A percentile compares a stretch with the other conserved stretches of the same genome.
These are phyloP conservation scores for Infundibulicybe gibba DNA, from an alignment of 768 basidiomycete species.

Conservation along the genomic window DNA sequence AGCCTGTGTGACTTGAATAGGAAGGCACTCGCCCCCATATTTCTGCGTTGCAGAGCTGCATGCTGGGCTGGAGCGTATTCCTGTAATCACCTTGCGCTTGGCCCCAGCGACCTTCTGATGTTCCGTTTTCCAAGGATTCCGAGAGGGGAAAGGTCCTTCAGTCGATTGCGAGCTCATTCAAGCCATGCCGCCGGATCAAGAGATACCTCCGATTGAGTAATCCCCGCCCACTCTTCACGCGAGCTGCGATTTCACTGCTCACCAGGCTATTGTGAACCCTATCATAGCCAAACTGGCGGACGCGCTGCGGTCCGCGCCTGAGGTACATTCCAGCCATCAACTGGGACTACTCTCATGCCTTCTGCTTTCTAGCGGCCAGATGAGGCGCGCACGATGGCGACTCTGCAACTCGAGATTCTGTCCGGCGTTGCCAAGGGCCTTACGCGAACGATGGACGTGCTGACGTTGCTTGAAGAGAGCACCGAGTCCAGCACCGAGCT, in stretches of 20 bases:
- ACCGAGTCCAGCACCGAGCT: constrained; percentile 47
- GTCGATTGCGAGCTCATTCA: constrained; percentile 91
- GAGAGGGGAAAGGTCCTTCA: constrained; percentile 91
- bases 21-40: constrained; percentile 85
- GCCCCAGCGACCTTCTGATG: constrained; percentile 3
- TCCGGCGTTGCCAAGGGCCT: constrained; percentile 87
- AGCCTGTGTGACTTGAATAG: constrained; percentile 90
- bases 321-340: constrained; percentile 28
- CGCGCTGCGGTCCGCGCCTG: constrained; percentile 49
- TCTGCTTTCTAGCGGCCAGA: constrained; percentile 55
- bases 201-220: constrained; percentile 74
- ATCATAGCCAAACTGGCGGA: constrained; percentile 68
- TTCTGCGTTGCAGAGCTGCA: constrained; percentile 77
- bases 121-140: constrained; percentile 74
- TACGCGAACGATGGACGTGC: constrained; percentile 69
- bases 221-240: not conserved
- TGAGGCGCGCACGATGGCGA: constrained; percentile 61
- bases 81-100: constrained; percentile 41
- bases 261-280: constrained; percentile 70
- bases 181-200: constrained; percentile 76
- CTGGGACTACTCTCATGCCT: not conserved
- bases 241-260: not conserved
- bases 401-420: constrained; percentile 76
- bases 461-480: constrained; percentile 53
- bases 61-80: constrained; percentile 68